Percentiles rank a stretch among this genome's conserved stretches.
phyloP scores from a whole-genome alignment of 352 stramenopile species.

The Pythium aquatile region DNA sequence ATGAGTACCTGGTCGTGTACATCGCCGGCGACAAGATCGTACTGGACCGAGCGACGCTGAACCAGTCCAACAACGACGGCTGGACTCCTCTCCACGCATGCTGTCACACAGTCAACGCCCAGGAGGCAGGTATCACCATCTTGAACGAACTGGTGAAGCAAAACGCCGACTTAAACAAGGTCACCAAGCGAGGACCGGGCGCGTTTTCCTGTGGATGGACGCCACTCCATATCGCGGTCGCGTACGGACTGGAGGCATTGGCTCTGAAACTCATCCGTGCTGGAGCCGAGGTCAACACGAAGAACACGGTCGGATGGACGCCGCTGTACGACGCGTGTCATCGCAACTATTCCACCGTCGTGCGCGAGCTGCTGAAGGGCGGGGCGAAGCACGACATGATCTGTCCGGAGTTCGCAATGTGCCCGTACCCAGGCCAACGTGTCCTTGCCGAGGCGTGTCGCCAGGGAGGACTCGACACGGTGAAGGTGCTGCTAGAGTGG shows the following conservation, averaged over 20 bases:
- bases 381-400: conserved; percentile 62
- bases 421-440: conserved; percentile 65
- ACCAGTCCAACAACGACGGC: conserved; percentile 72
- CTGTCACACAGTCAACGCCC: conserved; percentile 68
- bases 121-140: conserved; percentile 72
- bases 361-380: conserved; percentile 60
- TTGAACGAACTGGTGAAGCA: conserved; percentile 59
- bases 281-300: conserved; percentile 61
- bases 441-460: conserved; percentile 67
- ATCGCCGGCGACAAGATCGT: conserved; percentile 71
- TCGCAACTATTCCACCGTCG: conserved; percentile 60
- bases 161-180: conserved; percentile 57
- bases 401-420: conserved; percentile 79
- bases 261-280: conserved; percentile 76
- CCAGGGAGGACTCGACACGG: conserved; percentile 56
- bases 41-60: conserved; percentile 60
- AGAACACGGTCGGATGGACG: conserved; percentile 73
- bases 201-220: conserved; percentile 81
- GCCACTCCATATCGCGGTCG: conserved; percentile 72
- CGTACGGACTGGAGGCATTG: conserved; percentile 70
- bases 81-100: conserved; percentile 77
- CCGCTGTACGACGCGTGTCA: conserved; percentile 78
- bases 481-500: conserved; percentile 78
- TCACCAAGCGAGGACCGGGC: conserved; percentile 65
- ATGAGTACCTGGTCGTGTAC: conserved; percentile 61